A percentile compares a stretch with the other conserved stretches of the same genome.
Conservation (phyloP, 2,329 filamentous ascomycete genomes). For the Dactylellina cionopaga region DNA sequence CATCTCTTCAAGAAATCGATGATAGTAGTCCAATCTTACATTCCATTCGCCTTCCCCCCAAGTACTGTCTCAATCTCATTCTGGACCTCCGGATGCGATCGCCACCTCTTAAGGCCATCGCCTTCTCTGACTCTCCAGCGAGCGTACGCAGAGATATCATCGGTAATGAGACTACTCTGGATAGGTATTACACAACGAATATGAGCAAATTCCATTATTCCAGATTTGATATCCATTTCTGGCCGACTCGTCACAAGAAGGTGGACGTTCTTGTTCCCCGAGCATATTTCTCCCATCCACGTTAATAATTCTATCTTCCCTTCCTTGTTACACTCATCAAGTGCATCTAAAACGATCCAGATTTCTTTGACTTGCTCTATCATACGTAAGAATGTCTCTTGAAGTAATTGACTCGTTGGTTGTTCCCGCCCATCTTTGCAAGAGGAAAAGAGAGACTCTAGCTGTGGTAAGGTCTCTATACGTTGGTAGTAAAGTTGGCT, state of each 20-base stretch:
- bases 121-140: too few relatives aligned
- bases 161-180: too few relatives aligned
- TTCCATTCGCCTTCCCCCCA: background rate
- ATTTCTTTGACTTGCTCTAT: too few relatives aligned
- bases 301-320: background rate
- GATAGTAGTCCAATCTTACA: background rate
- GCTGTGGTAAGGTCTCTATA: conserved; percentile 31
- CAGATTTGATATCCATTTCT: background rate
- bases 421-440: conserved; percentile 55
- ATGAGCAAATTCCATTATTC: too few relatives aligned
- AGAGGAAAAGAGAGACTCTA: conserved; percentile 57
- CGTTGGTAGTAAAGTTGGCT: conserved; percentile 55
- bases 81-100: too few relatives aligned
- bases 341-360: too few relatives aligned
- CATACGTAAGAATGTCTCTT: conserved; percentile 56
- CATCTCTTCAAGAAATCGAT: background rate
- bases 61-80: too few relatives aligned
- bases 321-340: conserved; percentile 56
- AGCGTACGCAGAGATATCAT: too few relatives aligned
- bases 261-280: background rate
- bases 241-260: background rate
- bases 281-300: background rate
- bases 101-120: too few relatives aligned
- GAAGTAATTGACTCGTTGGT: conserved; percentile 56
- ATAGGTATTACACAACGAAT: too few relatives aligned